Base-by-base conservation (phyloP, 345 rosid genomes). In the Mangifera indica region DNA sequence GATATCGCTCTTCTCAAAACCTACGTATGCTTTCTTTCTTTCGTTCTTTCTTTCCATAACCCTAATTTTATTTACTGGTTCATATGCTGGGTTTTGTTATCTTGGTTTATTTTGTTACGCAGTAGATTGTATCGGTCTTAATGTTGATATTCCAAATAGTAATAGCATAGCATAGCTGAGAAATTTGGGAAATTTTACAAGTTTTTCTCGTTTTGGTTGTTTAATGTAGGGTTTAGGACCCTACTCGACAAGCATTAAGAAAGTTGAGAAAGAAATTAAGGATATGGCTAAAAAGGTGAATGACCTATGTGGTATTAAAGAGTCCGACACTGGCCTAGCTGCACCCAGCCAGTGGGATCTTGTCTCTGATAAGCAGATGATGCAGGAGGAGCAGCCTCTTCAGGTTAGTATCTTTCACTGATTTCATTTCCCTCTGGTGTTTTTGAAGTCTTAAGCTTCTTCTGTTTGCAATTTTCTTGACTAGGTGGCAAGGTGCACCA, bases 271-370 rank as follows among this genome's bases (percentile, higher is more conserved):
- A 79, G 98, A 91, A 76, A 92, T 92, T 45, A 95, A 92, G 78
- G 97, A 92, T 18, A 83, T 90, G 77, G 96, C 97, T 0, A 95
- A 95, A 88, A 95, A 80, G 74, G 87, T 92, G 58, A 95, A 95
- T 34, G 99, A 95, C 71, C 78, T 92, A 14, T 83, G 96, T 64
- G 98, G 99, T 70, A 95, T 95, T 60, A 95, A 95, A 84, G 99
- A 95, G 79, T 95, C 99, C 51, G 99, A 92, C 63, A 95, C 98
- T 49, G 98, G 99, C 14, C 80, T 95, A 74, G 98, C 98, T 72
- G 90, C 97, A 58, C 99, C 99, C 6, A 92, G 98, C 71, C 99
- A 95, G 57, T 95, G 99, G 99, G 99, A 95, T 85, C 99, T 95
- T 67, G 99, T 95, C 17, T 95, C 99, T 1, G 99, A 95, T 71